Evolutionary conservation across 1,139 yeast species (phyloP).

Genomic region (Yamadazyma sp.): DNA sequence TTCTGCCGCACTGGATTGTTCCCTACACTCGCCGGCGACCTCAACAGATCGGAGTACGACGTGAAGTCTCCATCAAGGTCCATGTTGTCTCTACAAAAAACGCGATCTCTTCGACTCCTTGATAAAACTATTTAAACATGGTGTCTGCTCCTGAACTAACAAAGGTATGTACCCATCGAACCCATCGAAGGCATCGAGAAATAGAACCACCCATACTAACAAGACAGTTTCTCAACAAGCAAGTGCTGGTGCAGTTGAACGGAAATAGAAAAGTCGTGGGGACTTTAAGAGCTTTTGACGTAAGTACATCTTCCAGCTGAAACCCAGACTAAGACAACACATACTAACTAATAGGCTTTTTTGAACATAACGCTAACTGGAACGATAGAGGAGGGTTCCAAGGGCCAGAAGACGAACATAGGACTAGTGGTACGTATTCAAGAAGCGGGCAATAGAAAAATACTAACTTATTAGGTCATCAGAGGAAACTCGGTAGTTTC

Average conservation of each 20-base stretch:
- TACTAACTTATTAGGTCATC: conserved; percentile 41
- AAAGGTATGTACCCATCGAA: conserved; percentile 29
- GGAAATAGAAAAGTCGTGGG: conserved; percentile 76
- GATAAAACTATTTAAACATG: conserved; percentile 26
- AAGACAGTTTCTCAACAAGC: conserved; percentile 70
- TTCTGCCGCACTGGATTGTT: not conserved
- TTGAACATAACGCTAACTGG: conserved; percentile 73
- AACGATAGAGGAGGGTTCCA: conserved; percentile 59
- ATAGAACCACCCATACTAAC: conserved; percentile 20
- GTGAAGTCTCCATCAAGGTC: conserved; percentile 28
- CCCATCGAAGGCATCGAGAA: not conserved
- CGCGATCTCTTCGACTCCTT: not conserved
- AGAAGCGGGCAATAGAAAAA: not conserved
- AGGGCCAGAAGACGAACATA: conserved; percentile 51
- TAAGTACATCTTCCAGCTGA: conserved; percentile 22
- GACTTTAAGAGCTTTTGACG: conserved; percentile 75
- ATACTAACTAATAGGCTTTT: conserved; percentile 46
- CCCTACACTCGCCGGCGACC: conserved; percentile 4
- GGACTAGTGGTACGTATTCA: conserved; percentile 50
- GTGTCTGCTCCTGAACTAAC: conserved; percentile 66
- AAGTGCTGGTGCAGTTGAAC: conserved; percentile 66
- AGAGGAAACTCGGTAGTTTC: conserved; percentile 65
- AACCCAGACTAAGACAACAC: not conserved
- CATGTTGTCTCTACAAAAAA: conserved; percentile 13
- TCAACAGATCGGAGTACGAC: conserved; percentile 25